Conservation (phyloP, 805 yeast genomes). For the Metschnikowia shivogae region DNA sequence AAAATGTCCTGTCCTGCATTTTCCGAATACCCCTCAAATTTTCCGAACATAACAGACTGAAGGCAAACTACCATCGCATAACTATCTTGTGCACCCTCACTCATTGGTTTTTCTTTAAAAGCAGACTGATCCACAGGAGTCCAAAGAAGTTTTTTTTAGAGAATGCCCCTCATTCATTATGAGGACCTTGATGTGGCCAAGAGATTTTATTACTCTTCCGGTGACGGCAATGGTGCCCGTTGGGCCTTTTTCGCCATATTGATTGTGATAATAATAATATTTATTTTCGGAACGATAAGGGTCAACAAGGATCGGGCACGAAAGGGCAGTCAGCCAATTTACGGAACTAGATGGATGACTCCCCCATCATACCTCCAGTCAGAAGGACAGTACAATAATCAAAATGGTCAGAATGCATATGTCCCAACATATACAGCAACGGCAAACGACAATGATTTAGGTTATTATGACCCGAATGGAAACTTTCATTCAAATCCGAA, state of each 20-base stretch:
- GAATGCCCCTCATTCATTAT: neutral
- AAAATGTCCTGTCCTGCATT: neutral
- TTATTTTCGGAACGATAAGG: constrained; percentile 48
- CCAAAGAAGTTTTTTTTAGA: neutral
- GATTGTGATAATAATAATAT: constrained; percentile 43
- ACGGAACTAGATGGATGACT: constrained; percentile 82
- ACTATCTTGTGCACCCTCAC: neutral
- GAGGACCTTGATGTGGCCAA: neutral
- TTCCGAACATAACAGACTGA: neutral
- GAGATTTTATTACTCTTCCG: constrained; percentile 1
- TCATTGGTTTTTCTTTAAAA: neutral
- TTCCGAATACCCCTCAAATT: neutral
- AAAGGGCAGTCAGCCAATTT: constrained; percentile 54
- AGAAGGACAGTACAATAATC: constrained; percentile 50
- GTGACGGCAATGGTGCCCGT: constrained; percentile 39
- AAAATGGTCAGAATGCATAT: constrained; percentile 34
- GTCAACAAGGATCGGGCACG: constrained; percentile 51
- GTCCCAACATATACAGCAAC: constrained; percentile 68
- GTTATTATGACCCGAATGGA: constrained; percentile 68
- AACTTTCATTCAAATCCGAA: constrained; percentile 21
- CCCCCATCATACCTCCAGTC: constrained; percentile 76
- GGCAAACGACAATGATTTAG: constrained; percentile 72
- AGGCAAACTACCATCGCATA: neutral
- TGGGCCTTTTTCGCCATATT: constrained; percentile 68
- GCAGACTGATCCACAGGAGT: neutral